Base-by-base conservation (phyloP, 495 filamentous ascomycete genomes). In the Trichoderma gamsii region DNA sequence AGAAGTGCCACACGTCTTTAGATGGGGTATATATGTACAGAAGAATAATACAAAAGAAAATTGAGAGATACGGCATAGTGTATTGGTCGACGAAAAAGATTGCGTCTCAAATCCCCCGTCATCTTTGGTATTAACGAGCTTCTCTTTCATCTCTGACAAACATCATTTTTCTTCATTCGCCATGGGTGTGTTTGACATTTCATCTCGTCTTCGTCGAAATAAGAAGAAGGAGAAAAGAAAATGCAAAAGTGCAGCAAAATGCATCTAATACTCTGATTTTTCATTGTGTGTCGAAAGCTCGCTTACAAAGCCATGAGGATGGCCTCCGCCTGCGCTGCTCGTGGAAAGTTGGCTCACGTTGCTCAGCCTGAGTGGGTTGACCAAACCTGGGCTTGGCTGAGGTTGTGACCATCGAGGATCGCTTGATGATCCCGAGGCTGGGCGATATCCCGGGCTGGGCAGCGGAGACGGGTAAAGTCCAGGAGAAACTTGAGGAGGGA, bases 381-480 rank as follows among this genome's bases (percentile, higher is more conserved):
- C 63, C 15, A 75, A 74, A 13, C 11, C 11, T 11, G 75, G 73
- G 64, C 73, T 73, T 5, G 74, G 76, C 49, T 73, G 77, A 49
- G 63, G 66, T 38, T 77, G 78, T 18, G 71, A 76, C 71, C 73
- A 76, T 3, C 69, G 74, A 18, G 74, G 80, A 46, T 71, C 72
- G 13, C 63, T 32, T 9, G 79, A 80, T n/a, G 77, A 72, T 0
- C 73, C 71, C 0, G 75, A 72, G 21, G 75, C 25, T 3, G 56
- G 73, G 67, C 70, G 67, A 65, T 67, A 65, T 41, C 69, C 71
- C 44, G 71, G 68, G 3, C 65, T 64, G 35, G 68, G 71, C n/a
- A 67, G 65, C 0, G 71, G 71, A 1, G 73, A 73, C 3, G 73
- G 67, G 23, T 76, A 74, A 15, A 71, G 66, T 12, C 71, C 71